These are phyloP conservation scores for Colletotrichum horii DNA, from an alignment of 2,329 filamentous ascomycete genomes.

Conservation along the genomic window DNA sequence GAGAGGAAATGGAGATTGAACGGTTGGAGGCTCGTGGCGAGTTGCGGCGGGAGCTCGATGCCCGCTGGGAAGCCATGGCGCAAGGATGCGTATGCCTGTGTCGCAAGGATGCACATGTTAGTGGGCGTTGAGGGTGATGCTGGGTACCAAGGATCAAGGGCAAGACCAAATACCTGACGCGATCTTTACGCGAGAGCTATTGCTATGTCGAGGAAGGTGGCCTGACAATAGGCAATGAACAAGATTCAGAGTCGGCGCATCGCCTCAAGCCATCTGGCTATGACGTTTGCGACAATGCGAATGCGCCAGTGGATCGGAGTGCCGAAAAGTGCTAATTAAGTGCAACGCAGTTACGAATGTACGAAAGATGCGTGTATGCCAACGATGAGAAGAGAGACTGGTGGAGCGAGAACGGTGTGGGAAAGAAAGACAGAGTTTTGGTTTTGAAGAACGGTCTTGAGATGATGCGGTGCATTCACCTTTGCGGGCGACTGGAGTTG, in stretches of 20 bases:
- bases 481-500: not conserved
- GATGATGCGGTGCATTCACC: constrained; percentile 4
- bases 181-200: not conserved
- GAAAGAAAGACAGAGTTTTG: not conserved
- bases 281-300: constrained; percentile 16
- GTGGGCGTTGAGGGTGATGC: not conserved
- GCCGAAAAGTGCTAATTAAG: not conserved
- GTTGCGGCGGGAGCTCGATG: not conserved
- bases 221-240: not conserved
- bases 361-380: not conserved
- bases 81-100: not conserved
- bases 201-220: not conserved
- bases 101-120: not conserved
- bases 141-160: not conserved
- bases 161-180: not conserved
- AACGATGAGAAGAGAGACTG: not conserved
- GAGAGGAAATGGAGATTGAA: not conserved
- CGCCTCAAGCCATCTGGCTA: not conserved
- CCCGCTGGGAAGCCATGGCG: constrained; percentile 2
- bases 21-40: not conserved
- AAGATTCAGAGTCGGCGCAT: not conserved
- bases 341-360: not conserved
- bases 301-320: not conserved
- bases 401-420: not conserved
- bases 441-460: not conserved